phyloP scores from a whole-genome alignment of 768 basidiomycete genomes.

The Podaxis mareebaensis region DNA sequence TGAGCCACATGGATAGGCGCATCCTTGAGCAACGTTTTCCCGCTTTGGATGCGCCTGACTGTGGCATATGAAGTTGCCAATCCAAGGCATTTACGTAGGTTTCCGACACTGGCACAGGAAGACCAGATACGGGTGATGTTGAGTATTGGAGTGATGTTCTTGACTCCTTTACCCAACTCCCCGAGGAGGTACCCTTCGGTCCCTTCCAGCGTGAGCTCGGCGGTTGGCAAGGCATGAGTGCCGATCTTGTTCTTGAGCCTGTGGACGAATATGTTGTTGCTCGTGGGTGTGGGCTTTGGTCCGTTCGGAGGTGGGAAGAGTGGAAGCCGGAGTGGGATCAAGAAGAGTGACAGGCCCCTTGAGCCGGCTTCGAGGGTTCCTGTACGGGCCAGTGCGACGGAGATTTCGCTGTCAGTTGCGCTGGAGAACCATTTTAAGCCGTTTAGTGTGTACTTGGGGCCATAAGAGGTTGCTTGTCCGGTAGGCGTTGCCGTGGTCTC shows the following conservation, averaged over 20 bases:
- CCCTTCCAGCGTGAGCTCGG: constrained; percentile 64
- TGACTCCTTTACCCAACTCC: constrained; percentile 56
- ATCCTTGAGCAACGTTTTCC: constrained; percentile 50
- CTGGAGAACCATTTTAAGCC: constrained; percentile 88
- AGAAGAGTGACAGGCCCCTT: constrained; percentile 70
- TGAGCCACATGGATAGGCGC: constrained; percentile 63
- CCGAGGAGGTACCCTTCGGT: constrained; percentile 68
- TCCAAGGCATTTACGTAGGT: constrained; percentile 60
- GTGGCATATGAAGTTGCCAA: constrained; percentile 66
- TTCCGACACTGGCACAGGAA: constrained; percentile 53
- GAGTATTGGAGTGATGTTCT: constrained; percentile 66
- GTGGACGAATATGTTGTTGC: constrained; percentile 70
- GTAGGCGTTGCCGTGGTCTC: constrained; percentile 59
- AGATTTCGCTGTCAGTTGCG: constrained; percentile 74
- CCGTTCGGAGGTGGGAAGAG: constrained; percentile 43
- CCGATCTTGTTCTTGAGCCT: constrained; percentile 80
- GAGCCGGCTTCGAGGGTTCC: constrained; percentile 57
- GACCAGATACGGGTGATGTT: constrained; percentile 79
- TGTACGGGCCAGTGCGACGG: constrained; percentile 74
- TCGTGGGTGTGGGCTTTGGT: constrained; percentile 44
- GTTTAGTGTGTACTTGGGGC: constrained; percentile 56
- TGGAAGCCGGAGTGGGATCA: constrained; percentile 65
- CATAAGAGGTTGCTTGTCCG: constrained; percentile 36
- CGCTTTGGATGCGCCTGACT: constrained; percentile 56
- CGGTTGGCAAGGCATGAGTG: constrained; percentile 73